Evolutionary conservation across 495 filamentous ascomycete species (phyloP), one percentile per base, ranked within the genome.

Genomic region (Aspergillus egyptiacus): DNA sequence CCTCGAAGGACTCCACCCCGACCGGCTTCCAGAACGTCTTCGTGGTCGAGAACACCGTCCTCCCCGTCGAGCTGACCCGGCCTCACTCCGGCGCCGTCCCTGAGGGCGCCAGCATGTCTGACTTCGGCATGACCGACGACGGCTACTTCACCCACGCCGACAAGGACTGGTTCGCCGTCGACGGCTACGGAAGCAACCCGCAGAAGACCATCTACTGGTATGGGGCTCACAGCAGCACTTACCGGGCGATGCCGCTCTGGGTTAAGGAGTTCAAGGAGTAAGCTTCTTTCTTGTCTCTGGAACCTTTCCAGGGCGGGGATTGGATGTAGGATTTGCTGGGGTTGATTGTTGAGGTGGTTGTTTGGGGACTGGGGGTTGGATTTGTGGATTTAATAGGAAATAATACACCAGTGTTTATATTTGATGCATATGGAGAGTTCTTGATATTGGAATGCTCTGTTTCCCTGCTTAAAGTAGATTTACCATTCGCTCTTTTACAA

Each of bases 21-120:
- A 64, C 58, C 13, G 61, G 51, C 50, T 66, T 50, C 48, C 63
- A 66, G 53, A 65, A 38, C 61, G 54, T 68, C 0, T 68, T 60
- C 48, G 47, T 64, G 25, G 33, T 68, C 31, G 55, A 62, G 31
- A 39, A 62, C 36, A 34, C 20, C 6, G 55, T 60, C 28, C 13
- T 39, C 22, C 59, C 63, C 48, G 40, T 63, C 25, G 54, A 33
- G n/a, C 46, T 68, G 40, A 66, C 65, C 17, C 11, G 46, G 27
- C 65, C 65, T 25, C 61, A 68, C 61, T 66, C 65, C 35, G 63
- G 55, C 6, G 55, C 53, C 17, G 35, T 53, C 8, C 65, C 65
- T 35, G 35, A 62, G 39, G 54, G 48, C n/a, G 65, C 58, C 38
- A 65, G 45, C 48, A 44, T 38, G 14, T 54, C 46, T 17, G 56